These are phyloP conservation scores for Hypomontagnella submonticulosa DNA, from an alignment of 495 filamentous ascomycete species.

Conservation along the genomic window DNA sequence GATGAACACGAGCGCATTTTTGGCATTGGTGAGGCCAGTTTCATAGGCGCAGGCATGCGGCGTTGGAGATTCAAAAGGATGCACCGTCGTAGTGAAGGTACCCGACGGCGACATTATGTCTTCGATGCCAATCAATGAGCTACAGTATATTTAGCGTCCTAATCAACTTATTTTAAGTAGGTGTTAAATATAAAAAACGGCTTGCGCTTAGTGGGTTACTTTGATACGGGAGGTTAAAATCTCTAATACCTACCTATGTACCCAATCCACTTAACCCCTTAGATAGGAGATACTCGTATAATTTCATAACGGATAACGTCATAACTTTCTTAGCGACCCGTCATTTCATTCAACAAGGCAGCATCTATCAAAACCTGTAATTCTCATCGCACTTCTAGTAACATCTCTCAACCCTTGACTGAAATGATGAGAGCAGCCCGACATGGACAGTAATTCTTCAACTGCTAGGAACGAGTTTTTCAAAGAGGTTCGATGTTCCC, in stretches of 20 bases:
- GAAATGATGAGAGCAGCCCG: slow-evolving; percentile 25
- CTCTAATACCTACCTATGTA: too few relatives aligned
- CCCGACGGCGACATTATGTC: slow-evolving; percentile 36
- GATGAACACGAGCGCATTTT: slow-evolving; percentile 82
- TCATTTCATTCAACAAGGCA: not conserved
- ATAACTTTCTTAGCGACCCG: not conserved
- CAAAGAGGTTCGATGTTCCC: slow-evolving; percentile 48
- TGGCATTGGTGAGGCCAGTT: slow-evolving; percentile 46
- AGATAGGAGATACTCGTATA: not conserved
- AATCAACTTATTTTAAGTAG: too few relatives aligned
- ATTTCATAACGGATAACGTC: not conserved
- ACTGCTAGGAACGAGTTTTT: slow-evolving; percentile 55
- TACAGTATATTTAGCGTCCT: not conserved
- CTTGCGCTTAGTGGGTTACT: too few relatives aligned
- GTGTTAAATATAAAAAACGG: too few relatives aligned
- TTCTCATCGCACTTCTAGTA: slow-evolving; percentile 1
- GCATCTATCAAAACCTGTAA: slow-evolving; percentile 1
- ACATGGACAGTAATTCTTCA: slow-evolving; percentile 41
- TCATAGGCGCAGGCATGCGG: slow-evolving; percentile 50
- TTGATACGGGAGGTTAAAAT: too few relatives aligned
- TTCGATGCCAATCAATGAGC: not conserved
- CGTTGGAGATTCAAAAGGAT: slow-evolving; percentile 50
- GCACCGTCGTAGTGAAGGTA: slow-evolving; percentile 50
- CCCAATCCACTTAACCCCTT: too few relatives aligned
- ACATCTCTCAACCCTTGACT: not conserved